Evolutionary conservation across 2,329 filamentous ascomycete species (phyloP).

Genomic region (Fusarium sp.): DNA sequence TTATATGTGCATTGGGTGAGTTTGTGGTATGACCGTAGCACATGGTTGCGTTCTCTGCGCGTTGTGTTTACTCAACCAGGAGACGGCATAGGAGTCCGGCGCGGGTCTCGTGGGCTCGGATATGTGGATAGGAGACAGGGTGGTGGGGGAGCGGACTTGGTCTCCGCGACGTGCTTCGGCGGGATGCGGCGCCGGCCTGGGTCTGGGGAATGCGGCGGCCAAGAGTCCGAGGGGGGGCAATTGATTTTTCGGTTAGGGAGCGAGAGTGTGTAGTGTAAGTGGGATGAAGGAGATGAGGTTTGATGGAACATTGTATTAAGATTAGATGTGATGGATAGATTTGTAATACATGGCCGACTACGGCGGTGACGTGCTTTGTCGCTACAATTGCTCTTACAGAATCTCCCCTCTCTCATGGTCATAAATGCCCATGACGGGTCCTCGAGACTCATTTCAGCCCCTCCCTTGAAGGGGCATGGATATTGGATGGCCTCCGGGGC

Average conservation of each 20-base stretch:
- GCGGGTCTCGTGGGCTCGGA: no score
- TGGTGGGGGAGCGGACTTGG: conserved; percentile 38
- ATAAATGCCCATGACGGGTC: neutral
- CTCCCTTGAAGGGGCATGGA: neutral
- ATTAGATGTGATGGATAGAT: conserved; percentile 1
- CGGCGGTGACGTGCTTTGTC: conserved; percentile 34
- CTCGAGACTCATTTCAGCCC: neutral
- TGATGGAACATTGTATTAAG: neutral
- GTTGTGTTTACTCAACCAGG: no score
- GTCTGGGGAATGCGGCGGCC: neutral
- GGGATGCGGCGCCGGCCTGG: neutral
- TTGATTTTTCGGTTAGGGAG: conserved; percentile 1
- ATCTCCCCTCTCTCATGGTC: neutral
- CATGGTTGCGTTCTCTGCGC: no score
- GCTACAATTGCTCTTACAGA: conserved; percentile 21
- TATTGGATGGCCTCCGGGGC: conserved; percentile 2
- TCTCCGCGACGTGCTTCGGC: conserved; percentile 28
- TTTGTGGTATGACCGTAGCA: no score
- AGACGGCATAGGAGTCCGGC: no score
- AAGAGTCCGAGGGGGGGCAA: conserved; percentile 10
- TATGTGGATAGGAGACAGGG: no score
- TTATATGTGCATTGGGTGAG: no score
- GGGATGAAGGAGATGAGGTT: neutral
- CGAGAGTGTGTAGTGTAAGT: neutral
- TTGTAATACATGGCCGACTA: conserved; percentile 7